Evolutionary conservation across 192 early-diverging fungal genomes (phyloP).

Genomic region (Backusella luteola): DNA sequence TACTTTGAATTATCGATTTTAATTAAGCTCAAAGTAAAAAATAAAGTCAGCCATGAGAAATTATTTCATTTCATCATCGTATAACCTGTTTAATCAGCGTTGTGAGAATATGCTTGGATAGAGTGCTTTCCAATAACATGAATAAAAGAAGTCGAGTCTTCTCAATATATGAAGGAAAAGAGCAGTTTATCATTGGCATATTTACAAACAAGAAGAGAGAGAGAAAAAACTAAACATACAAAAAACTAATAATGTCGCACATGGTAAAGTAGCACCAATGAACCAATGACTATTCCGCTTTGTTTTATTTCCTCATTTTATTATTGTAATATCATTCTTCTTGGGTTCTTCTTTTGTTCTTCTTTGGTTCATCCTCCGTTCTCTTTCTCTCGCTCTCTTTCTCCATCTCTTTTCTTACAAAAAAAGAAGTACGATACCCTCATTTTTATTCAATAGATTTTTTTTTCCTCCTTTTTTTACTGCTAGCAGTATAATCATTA

Average conservation of each 20-base stretch:
- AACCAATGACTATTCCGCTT: background rate
- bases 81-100: background rate
- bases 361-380: background rate
- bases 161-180: background rate
- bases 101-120: background rate
- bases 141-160: background rate
- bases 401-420: background rate
- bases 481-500: background rate
- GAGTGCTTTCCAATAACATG: background rate
- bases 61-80: background rate
- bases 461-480: background rate
- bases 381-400: background rate
- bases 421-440: background rate
- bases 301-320: background rate
- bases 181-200: background rate
- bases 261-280: background rate
- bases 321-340: background rate
- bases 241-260: background rate
- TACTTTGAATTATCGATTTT: background rate
- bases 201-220: background rate
- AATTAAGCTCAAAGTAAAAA: background rate
- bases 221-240: background rate
- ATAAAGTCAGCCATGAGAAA: conserved; percentile 8
- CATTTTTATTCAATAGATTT: background rate
- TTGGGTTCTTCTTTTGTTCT: background rate